Evolutionary conservation across 192 early-diverging fungal species (phyloP).

Genomic region (Coemansia sp.): DNA sequence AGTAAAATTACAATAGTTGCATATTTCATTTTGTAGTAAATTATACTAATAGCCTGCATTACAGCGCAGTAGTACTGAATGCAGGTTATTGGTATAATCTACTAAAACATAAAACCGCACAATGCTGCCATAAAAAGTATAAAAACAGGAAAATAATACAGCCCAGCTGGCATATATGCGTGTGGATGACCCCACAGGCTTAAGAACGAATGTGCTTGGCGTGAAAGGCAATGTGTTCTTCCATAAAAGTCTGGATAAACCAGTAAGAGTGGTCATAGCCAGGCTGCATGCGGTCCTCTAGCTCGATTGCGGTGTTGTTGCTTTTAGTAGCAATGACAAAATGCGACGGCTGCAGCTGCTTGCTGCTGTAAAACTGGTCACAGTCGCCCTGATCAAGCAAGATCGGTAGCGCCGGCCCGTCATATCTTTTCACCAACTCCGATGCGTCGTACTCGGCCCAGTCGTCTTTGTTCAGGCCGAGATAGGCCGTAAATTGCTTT

Average conservation of each 20-base stretch:
- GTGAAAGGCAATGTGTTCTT: constrained; percentile 77
- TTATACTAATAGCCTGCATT: no score
- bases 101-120: not conserved
- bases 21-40: no score
- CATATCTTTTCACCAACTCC: constrained; percentile 61
- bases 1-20: no score
- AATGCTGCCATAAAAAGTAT: not conserved
- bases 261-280: constrained; percentile 89
- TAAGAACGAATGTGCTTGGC: constrained; percentile 51
- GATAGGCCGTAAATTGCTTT: constrained; percentile 76
- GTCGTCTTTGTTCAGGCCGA: constrained; percentile 57
- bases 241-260: constrained; percentile 77
- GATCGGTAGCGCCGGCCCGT: constrained; percentile 39
- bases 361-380: constrained; percentile 66
- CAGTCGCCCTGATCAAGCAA: constrained; percentile 65
- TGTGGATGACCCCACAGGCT: not conserved
- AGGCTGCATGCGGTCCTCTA: constrained; percentile 68
- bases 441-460: constrained; percentile 78
- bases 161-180: not conserved
- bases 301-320: constrained; percentile 44
- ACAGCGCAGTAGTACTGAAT: no score
- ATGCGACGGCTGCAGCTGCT: constrained; percentile 64
- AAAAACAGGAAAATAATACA: constrained; percentile 3
- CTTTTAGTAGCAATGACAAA: constrained; percentile 57
- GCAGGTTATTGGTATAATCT: not conserved